Base-by-base conservation (phyloP, 176 grass and related monocot species). In the Thinopyrum elongatum region DNA sequence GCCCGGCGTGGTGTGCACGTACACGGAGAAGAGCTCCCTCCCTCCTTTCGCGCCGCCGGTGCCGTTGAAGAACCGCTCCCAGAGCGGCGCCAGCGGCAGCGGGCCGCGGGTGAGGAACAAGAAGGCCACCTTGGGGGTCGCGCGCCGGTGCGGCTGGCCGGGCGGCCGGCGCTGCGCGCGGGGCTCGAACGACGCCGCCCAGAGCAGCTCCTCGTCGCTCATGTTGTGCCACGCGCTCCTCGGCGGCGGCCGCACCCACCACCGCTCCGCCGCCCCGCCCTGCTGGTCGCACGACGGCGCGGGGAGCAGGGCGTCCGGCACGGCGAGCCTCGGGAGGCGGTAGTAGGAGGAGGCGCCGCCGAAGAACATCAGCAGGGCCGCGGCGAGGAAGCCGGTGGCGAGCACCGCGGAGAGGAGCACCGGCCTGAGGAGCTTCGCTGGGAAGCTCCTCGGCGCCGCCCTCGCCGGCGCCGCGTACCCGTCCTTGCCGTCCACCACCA, bases 91-190 rank as follows among this genome's bases (percentile, higher is more conserved):
- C 2, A 98, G 82, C 8, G 93, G 93, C 86, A 98, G 78, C 23
- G 91, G 91, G 3, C 95, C 95, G 19, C 89, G 89, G 23, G 91
- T 98, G 21, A 98, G 85, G 90, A 98, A 98, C 93, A 98, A 92
- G 82, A 98, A 98, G 21, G 95, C 95, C 55, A 95, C 95, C 91
- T 98, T 95, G 16, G 95, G 90, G 28, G 61, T 69, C 10, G 7
- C 38, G 9, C 87, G 89, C 25, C 81, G 71, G 46, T 71, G 90
- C 11, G 91, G 91, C 71, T 22, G 36, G 5, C 22, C 79, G 62
- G 28, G 92, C 22, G 95, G 93, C 23, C 81, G 87, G 4, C 42
- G 57, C 13, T 33, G 62, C 17, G 91, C 84, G 28, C 78, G 13
- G 3, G 95, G 91, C 64, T 77, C 83, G 44, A 91, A 85, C 22